These are phyloP conservation scores for Anethum foeniculum DNA, from an alignment of 140 eudicot species.

Conservation along the genomic window DNA sequence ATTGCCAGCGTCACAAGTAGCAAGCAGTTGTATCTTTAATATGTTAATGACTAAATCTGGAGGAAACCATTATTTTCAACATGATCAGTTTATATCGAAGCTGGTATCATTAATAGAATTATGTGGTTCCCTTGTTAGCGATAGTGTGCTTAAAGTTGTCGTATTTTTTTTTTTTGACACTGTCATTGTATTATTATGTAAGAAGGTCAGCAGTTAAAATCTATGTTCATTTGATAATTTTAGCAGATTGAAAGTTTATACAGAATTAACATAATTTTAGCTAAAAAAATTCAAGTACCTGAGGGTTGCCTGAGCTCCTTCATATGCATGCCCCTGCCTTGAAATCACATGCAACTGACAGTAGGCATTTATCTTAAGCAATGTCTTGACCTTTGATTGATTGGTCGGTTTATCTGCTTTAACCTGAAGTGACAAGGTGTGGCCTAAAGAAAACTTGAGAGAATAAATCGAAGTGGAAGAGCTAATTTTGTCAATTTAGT, in stretches of 20 bases:
- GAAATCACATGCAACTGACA: not conserved
- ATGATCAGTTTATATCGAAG: not conserved
- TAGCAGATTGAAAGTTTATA: not conserved
- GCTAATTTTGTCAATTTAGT: not conserved
- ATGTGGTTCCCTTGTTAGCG: not conserved
- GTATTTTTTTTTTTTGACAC: not conserved
- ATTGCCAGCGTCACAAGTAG: not conserved
- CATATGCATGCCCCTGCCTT: not conserved
- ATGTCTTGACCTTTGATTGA: not conserved
- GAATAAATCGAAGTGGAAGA: not conserved
- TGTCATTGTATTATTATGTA: not conserved
- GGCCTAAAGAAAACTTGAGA: not conserved
- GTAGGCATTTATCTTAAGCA: not conserved
- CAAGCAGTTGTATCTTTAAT: not conserved
- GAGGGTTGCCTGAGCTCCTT: not conserved
- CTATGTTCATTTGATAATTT: not conserved
- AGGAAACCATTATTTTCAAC: not conserved
- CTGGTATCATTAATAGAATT: not conserved
- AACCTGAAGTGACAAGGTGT: not conserved
- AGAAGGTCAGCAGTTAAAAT: not conserved
- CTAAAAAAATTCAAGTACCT: not conserved
- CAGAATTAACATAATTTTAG: not conserved
- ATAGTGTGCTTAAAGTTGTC: not conserved
- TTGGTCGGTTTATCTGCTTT: not conserved
- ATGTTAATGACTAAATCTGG: not conserved